These are phyloP conservation scores for Pseudogymnoascus sp. DNA, from an alignment of 2,329 filamentous ascomycete species.

Conservation along the genomic window DNA sequence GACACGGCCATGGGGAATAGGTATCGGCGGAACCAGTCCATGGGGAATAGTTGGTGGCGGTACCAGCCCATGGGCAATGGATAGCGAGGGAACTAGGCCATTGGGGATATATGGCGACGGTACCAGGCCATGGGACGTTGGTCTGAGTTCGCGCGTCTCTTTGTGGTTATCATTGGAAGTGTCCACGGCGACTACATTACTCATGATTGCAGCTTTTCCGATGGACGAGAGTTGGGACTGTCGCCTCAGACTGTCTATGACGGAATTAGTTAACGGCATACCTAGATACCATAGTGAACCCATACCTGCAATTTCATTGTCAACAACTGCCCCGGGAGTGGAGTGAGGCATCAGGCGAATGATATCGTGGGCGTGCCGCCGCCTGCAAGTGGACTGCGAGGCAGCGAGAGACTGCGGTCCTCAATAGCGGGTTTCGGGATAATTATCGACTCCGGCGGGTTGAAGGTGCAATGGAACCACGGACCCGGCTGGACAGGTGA, in stretches of 20 bases:
- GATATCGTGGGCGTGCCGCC: slow-evolving; percentile 2
- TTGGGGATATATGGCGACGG: slow-evolving; percentile 10
- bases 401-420: slow-evolving; percentile 4
- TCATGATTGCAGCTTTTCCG: slow-evolving; percentile 9
- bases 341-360: slow-evolving; percentile 1
- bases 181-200: slow-evolving; percentile 25
- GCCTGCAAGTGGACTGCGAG: slow-evolving; percentile 4
- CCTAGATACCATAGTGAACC: not conserved
- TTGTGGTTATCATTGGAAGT: slow-evolving; percentile 22
- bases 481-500: not conserved
- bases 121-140: slow-evolving; percentile 12
- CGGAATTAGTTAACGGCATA: not conserved
- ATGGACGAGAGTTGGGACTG: slow-evolving; percentile 4
- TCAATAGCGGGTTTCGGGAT: slow-evolving; percentile 6
- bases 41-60: slow-evolving; percentile 10
- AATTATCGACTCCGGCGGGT: not conserved
- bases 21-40: slow-evolving; percentile 7
- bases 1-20: not conserved
- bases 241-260: not conserved
- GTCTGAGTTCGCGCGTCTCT: slow-evolving; percentile 13
- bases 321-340: not conserved
- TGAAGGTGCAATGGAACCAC: not conserved
- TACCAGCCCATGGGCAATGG: slow-evolving; percentile 12
- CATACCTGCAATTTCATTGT: slow-evolving; percentile 3
- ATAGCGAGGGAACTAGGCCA: not conserved